Evolutionary conservation across 176 grass and related monocot genomes (phyloP).

Genomic region (Phoenix roebelenii): DNA sequence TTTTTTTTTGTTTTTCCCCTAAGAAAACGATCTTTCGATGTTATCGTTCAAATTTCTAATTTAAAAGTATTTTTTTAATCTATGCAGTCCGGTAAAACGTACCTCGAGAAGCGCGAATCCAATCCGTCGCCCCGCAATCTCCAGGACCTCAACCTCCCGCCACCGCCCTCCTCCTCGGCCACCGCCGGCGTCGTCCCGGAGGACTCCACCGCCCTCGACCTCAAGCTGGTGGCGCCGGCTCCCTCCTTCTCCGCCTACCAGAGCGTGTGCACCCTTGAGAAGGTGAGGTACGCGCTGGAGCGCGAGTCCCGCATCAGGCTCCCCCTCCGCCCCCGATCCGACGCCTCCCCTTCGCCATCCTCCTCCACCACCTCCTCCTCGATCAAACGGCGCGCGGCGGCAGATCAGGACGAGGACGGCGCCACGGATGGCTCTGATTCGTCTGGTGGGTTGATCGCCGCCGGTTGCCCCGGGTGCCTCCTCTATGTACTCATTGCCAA

Average conservation of each 20-base stretch:
- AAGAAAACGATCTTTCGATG: neutral
- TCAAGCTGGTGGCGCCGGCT: no score
- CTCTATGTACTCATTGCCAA: constrained; percentile 87
- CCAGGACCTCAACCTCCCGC: neutral
- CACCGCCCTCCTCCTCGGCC: neutral
- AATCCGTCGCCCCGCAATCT: neutral
- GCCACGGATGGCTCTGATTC: constrained; percentile 49
- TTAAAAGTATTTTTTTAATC: constrained; percentile 5
- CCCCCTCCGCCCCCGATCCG: neutral
- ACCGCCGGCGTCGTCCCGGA: no score
- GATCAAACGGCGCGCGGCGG: constrained; percentile 31
- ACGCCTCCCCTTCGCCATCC: constrained; percentile 29
- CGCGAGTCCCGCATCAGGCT: constrained; percentile 45
- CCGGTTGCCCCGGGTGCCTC: constrained; percentile 79
- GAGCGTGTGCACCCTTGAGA: constrained; percentile 93
- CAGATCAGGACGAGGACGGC: constrained; percentile 37
- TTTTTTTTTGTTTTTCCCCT: no score
- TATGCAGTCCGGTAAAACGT: constrained; percentile 45
- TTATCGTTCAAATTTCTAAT: constrained; percentile 1
- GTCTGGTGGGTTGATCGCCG: constrained; percentile 51
- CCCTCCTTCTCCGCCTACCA: constrained; percentile 25
- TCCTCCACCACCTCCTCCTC: constrained; percentile 60
- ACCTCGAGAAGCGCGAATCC: constrained; percentile 29
- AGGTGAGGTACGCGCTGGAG: constrained; percentile 66
- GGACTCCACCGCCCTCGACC: no score